phyloP scores from a whole-genome alignment of 306 rosid genomes.

The Glycine soja region DNA sequence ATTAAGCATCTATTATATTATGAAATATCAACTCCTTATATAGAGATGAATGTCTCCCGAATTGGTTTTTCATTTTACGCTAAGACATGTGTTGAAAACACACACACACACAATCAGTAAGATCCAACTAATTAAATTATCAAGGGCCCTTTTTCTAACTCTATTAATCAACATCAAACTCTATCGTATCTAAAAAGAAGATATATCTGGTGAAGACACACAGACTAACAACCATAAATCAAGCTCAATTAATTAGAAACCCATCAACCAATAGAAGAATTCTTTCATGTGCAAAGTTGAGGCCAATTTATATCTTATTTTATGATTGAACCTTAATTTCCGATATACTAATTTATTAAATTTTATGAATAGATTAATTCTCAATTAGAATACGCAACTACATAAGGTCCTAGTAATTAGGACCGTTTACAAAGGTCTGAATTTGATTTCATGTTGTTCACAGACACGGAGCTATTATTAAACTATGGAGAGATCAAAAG shows the following conservation, averaged over 20 bases:
- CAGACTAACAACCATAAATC: slow-evolving; percentile 12
- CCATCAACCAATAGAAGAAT: slow-evolving; percentile 3
- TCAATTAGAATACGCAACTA: neutral
- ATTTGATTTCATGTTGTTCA: neutral
- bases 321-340: neutral
- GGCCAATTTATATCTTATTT: neutral
- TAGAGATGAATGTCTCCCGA: too few species aligned
- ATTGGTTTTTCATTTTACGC: too few species aligned
- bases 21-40: too few species aligned
- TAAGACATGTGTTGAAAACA: too few species aligned
- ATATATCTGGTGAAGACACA: slow-evolving; percentile 8
- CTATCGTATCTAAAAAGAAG: neutral
- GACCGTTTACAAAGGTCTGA: neutral
- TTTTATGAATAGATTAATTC: neutral
- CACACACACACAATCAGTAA: too few species aligned
- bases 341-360: neutral
- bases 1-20: too few species aligned
- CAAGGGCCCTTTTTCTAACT: neutral
- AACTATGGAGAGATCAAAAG: neutral
- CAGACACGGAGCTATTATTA: neutral
- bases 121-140: neutral
- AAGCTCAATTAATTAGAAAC: neutral
- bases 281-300: neutral
- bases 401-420: neutral
- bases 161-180: slow-evolving; percentile 13